Evolutionary conservation across 345 rosid species (phyloP).

Genomic region (Boechera retrofracta): DNA sequence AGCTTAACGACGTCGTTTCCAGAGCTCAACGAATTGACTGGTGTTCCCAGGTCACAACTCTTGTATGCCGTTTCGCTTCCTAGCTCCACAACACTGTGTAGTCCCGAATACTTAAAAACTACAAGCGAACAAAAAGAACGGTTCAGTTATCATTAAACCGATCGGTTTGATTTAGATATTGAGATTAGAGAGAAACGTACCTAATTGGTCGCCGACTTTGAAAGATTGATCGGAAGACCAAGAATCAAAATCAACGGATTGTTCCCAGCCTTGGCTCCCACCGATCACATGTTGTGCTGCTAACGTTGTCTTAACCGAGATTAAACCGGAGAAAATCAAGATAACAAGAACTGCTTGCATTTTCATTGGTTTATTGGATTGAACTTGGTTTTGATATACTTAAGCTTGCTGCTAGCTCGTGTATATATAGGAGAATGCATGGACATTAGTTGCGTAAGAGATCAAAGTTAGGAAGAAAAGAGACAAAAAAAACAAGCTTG

Average conservation of each 20-base stretch:
- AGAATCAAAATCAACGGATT: slow-evolving; percentile 69
- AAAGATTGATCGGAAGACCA: slow-evolving; percentile 74
- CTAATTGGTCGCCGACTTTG: slow-evolving; percentile 83
- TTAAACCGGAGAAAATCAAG: slow-evolving; percentile 48
- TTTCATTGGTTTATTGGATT: slow-evolving; percentile 33
- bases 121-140: background rate
- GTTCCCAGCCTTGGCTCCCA: slow-evolving; percentile 92
- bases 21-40: slow-evolving; percentile 61
- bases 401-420: slow-evolving; percentile 18
- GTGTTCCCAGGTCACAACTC: slow-evolving; percentile 75
- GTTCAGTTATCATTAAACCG: slow-evolving; percentile 23
- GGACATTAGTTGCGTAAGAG: slow-evolving; percentile 25
- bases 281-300: slow-evolving; percentile 77
- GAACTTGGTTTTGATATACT: slow-evolving; percentile 1
- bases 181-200: slow-evolving; percentile 45
- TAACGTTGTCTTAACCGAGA: slow-evolving; percentile 43
- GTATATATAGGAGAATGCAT: slow-evolving; percentile 37
- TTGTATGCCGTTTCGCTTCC: slow-evolving; percentile 72
- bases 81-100: slow-evolving; percentile 88
- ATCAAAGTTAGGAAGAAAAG: slow-evolving; percentile 30
- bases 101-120: slow-evolving; percentile 87
- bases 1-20: slow-evolving; percentile 83
- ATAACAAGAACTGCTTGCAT: slow-evolving; percentile 40
- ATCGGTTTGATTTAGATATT: background rate
- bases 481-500: slow-evolving; percentile 52